A percentile compares a stretch with the other conserved stretches of the same genome.
Evolutionary conservation across 2,329 filamentous ascomycete genomes (phyloP).

Genomic region (Colletotrichum noveboracense): DNA sequence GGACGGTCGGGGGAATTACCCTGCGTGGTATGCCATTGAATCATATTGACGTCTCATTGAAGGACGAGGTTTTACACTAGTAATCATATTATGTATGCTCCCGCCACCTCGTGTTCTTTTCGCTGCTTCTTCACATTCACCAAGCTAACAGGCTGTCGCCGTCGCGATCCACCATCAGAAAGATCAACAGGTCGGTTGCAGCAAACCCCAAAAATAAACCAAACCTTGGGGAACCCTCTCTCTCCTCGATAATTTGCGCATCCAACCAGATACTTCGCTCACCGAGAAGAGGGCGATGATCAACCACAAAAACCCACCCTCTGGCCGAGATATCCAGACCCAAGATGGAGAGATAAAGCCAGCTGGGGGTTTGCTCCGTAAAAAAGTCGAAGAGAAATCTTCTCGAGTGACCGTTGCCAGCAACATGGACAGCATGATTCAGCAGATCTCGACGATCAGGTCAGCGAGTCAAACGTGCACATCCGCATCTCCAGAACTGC

Average conservation of each 20-base stretch:
- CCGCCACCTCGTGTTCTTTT: not conserved
- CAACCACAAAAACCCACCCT: not conserved
- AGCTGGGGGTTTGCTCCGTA: not conserved
- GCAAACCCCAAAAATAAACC: not conserved
- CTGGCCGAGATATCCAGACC: not conserved
- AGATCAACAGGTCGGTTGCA: not conserved
- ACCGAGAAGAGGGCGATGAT: not conserved
- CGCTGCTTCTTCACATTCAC: not conserved
- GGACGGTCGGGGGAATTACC: not conserved
- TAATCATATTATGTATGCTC: not conserved
- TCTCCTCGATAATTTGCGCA: not conserved
- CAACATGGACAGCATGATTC: not conserved
- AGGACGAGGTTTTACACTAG: not conserved
- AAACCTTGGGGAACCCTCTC: not conserved
- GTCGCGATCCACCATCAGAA: not conserved
- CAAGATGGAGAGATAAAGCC: not conserved
- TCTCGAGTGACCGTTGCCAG: not conserved
- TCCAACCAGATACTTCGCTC: not conserved
- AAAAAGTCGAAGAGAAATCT: not conserved
- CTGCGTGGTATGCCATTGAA: not conserved
- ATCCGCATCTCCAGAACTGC: not conserved
- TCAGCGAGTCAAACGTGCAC: constrained; percentile 1
- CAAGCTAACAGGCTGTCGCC: not conserved
- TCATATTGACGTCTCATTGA: not conserved
- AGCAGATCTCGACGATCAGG: not conserved